Percentiles rank a stretch among this genome's conserved stretches.
Conservation (phyloP, 73 alveolate genomes). For the Symbiodinium pilosum region DNA sequence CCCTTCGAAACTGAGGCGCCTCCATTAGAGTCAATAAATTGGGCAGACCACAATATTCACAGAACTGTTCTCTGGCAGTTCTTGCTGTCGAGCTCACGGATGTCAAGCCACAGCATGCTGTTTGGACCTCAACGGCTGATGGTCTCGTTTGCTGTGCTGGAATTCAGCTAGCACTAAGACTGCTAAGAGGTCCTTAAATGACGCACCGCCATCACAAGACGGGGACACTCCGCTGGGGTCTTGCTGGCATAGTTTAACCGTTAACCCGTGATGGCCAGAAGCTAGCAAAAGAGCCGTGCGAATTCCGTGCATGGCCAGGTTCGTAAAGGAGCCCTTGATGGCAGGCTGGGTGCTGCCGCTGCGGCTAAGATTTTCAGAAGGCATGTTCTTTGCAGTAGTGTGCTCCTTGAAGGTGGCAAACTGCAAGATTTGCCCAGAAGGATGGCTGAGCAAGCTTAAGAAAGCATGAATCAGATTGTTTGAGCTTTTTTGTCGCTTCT, state of each 20-base stretch:
- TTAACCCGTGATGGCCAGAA: background rate
- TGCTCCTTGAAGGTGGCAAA: too few species aligned
- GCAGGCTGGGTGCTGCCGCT: background rate
- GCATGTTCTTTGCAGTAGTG: too few species aligned
- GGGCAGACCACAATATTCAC: too few species aligned
- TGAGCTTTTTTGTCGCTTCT: too few species aligned
- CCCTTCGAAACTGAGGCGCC: conserved; percentile 5
- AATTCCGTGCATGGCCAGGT: too few species aligned
- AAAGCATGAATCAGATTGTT: too few species aligned
- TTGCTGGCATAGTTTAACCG: background rate
- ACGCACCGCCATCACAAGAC: background rate
- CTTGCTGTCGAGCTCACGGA: background rate
- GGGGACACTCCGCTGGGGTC: background rate
- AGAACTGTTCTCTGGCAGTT: too few species aligned
- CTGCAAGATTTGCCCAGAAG: too few species aligned
- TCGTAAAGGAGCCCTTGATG: background rate
- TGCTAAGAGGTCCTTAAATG: background rate
- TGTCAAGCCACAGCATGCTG: conserved; percentile 23
- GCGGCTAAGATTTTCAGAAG: background rate
- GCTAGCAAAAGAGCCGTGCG: too few species aligned
- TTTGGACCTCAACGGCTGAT: background rate
- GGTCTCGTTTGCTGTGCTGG: background rate
- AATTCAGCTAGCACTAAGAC: background rate
- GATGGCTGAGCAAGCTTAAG: too few species aligned
- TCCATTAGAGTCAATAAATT: too few species aligned